Evolutionary conservation across 2,329 filamentous ascomycete genomes (phyloP).

Genomic region (Fusarium brachygibbosum): DNA sequence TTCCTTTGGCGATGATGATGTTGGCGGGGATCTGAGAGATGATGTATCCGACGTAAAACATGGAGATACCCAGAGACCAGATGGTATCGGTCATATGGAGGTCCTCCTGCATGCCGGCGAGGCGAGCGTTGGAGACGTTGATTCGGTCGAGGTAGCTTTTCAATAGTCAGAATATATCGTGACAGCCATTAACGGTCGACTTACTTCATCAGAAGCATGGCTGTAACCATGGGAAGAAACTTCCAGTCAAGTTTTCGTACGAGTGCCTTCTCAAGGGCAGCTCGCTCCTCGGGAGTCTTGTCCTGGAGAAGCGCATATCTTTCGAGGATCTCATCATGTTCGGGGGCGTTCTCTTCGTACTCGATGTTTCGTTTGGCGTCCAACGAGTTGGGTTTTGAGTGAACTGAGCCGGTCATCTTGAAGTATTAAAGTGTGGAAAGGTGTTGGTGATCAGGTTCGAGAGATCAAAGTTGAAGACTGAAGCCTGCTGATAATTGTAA

Average conservation of each 20-base stretch:
- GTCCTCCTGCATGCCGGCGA: constrained; percentile 56
- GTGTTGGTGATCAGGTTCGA: too few relatives aligned
- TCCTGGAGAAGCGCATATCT: constrained; percentile 26
- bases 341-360: constrained; percentile 22
- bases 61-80: constrained; percentile 58
- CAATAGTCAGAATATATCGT: constrained; percentile 3
- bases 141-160: constrained; percentile 64
- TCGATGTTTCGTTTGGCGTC: constrained; percentile 26
- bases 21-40: constrained; percentile 62
- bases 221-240: constrained; percentile 48
- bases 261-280: constrained; percentile 46
- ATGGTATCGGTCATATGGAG: constrained; percentile 53
- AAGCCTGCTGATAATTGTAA: neutral
- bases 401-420: constrained; percentile 20
- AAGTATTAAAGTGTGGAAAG: neutral
- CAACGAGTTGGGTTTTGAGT: constrained; percentile 15
- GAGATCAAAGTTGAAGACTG: neutral
- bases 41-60: constrained; percentile 63
- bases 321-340: constrained; percentile 22
- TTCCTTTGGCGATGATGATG: constrained; percentile 58
- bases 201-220: constrained; percentile 51
- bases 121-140: constrained; percentile 62
- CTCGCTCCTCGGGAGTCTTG: constrained; percentile 16
- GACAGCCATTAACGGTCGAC: neutral
- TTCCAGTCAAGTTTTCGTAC: constrained; percentile 49